Conservation (phyloP, 1,139 yeast species). For the Yamadazyma atlantica region DNA sequence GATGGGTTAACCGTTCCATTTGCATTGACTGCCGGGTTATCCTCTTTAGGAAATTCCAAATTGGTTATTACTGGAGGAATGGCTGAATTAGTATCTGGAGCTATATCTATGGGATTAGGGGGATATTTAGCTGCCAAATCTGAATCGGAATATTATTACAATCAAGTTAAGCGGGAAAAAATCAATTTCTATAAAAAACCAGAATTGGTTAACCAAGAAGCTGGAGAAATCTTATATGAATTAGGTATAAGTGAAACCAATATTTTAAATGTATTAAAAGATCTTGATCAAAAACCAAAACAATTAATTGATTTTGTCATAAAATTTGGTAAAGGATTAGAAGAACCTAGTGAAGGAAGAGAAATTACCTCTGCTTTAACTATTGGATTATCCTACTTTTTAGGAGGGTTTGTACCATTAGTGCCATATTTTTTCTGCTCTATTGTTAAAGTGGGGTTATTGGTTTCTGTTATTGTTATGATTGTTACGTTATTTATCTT, state of each 20-base stretch:
- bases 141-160: constrained; percentile 68
- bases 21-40: constrained; percentile 80
- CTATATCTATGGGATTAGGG: constrained; percentile 84
- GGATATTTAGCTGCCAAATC: constrained; percentile 80
- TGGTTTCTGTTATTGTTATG: constrained; percentile 80
- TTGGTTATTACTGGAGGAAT: constrained; percentile 83
- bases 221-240: constrained; percentile 69
- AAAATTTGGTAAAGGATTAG: constrained; percentile 71
- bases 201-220: constrained; percentile 60
- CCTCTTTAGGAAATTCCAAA: constrained; percentile 71
- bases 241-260: constrained; percentile 71
- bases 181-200: constrained; percentile 65
- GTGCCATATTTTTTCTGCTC: constrained; percentile 75
- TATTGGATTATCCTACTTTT: constrained; percentile 70
- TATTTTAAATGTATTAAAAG: constrained; percentile 62
- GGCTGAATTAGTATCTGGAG: constrained; percentile 82
- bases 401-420: constrained; percentile 82
- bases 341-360: constrained; percentile 79
- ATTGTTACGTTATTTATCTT: constrained; percentile 79
- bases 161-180: constrained; percentile 73
- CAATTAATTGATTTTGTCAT: constrained; percentile 70
- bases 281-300: constrained; percentile 68
- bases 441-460: constrained; percentile 73
- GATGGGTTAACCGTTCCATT: constrained; percentile 85
- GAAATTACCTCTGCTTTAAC: constrained; percentile 76